phyloP scores from a whole-genome alignment of 2,329 filamentous ascomycete genomes.

The Pseudogymnoascus sp. region DNA sequence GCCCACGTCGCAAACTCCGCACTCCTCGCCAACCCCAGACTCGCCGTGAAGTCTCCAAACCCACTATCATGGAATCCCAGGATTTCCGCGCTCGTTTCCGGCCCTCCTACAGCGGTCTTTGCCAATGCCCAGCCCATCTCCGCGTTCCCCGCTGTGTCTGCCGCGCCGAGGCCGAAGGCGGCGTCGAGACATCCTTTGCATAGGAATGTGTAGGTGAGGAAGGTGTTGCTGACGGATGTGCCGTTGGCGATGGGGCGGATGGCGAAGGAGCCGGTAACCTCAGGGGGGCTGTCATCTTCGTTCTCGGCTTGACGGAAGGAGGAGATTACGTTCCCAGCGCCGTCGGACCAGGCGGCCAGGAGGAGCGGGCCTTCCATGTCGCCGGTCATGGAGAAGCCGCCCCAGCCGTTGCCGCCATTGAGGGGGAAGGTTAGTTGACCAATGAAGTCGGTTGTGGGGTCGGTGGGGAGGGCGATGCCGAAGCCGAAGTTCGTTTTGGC shows the following conservation, averaged over 20 bases:
- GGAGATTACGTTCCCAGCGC: slow-evolving; percentile 30
- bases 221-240: slow-evolving; percentile 34
- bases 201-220: slow-evolving; percentile 38
- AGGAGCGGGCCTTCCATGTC: slow-evolving; percentile 38
- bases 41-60: slow-evolving; percentile 16
- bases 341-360: slow-evolving; percentile 37
- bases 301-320: slow-evolving; percentile 36
- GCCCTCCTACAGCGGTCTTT: slow-evolving; percentile 19
- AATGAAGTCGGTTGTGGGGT: slow-evolving; percentile 35
- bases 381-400: slow-evolving; percentile 36
- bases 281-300: slow-evolving; percentile 35
- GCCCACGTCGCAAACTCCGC: slow-evolving; percentile 16
- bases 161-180: slow-evolving; percentile 23
- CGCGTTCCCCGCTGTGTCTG: slow-evolving; percentile 19
- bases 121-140: slow-evolving; percentile 33
- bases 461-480: slow-evolving; percentile 36
- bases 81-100: slow-evolving; percentile 18
- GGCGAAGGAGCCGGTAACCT: slow-evolving; percentile 33
- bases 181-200: slow-evolving; percentile 32
- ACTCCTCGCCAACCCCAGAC: slow-evolving; percentile 13
- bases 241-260: slow-evolving; percentile 34
- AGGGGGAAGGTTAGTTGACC: slow-evolving; percentile 37
- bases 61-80: slow-evolving; percentile 29
- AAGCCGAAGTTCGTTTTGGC: slow-evolving; percentile 33
- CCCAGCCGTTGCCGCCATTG: slow-evolving; percentile 35